phyloP scores from a whole-genome alignment of 192 early-diverging fungal genomes.

The Fimicolochytrium jonesii region DNA sequence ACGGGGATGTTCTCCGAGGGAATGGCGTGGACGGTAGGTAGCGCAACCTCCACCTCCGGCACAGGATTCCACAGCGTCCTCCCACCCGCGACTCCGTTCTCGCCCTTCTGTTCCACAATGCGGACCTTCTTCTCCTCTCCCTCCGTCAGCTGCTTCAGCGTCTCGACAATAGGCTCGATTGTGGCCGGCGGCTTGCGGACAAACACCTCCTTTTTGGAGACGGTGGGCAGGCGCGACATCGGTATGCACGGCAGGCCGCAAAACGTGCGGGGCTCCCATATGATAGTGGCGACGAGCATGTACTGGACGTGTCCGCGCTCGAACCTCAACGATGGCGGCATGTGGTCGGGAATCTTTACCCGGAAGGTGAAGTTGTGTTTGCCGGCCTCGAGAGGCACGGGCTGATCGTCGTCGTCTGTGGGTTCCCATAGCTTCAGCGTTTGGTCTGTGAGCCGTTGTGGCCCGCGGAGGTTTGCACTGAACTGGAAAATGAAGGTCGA shows the following conservation, averaged over 20 bases:
- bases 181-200: conserved; percentile 14
- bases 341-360: conserved; percentile 6
- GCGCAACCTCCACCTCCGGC: conserved; percentile 2
- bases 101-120: not conserved
- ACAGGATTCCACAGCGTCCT: conserved; percentile 8
- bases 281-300: conserved; percentile 21
- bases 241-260: no score
- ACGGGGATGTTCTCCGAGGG: not conserved
- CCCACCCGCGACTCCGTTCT: not conserved
- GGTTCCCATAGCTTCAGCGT: conserved; percentile 11
- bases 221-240: no score
- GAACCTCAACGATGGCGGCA: conserved; percentile 21
- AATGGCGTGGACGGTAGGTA: conserved; percentile 1
- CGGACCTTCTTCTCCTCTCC: not conserved
- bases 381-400: not conserved
- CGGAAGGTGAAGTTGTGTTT: conserved; percentile 18
- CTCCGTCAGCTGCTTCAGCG: not conserved
- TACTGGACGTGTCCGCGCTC: conserved; percentile 22
- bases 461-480: conserved; percentile 17
- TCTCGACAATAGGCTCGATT: not conserved
- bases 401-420: not conserved
- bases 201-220: conserved; percentile 9
- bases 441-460: conserved; percentile 13
- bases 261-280: conserved; percentile 10
- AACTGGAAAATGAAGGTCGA: not conserved